Conservation (phyloP, 768 basidiomycete species). For the Paxillus involutus region DNA sequence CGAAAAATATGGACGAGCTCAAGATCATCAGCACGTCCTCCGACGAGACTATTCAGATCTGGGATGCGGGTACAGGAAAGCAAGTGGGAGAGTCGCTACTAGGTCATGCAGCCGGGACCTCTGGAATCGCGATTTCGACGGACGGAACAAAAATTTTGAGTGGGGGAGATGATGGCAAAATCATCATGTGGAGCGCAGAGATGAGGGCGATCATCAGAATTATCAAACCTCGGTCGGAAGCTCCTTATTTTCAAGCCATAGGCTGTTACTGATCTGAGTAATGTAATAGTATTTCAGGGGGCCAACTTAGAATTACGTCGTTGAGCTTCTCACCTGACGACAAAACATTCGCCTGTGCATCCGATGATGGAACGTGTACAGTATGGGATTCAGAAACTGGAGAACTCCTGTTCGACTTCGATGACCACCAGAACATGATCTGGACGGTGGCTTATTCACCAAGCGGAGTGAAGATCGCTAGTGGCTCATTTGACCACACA, state of each 20-base stretch:
- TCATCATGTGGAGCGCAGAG: conserved; percentile 14
- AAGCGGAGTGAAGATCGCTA: too few relatives aligned
- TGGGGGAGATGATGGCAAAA: conserved; percentile 4
- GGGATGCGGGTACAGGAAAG: not conserved
- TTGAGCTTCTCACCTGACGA: conserved; percentile 13
- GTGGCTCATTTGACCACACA: too few relatives aligned
- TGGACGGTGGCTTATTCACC: too few relatives aligned
- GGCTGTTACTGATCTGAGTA: not conserved
- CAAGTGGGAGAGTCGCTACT: not conserved
- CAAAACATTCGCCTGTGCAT: conserved; percentile 5
- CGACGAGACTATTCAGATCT: not conserved
- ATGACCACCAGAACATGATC: not conserved
- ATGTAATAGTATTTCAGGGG: too few relatives aligned
- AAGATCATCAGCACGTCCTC: not conserved
- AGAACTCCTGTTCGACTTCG: not conserved
- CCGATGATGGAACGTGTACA: not conserved
- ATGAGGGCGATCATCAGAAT: conserved; percentile 25
- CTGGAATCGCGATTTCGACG: conserved; percentile 10
- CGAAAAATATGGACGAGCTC: too few relatives aligned
- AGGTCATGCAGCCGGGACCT: not conserved
- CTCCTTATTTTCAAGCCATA: too few relatives aligned
- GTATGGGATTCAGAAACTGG: not conserved
- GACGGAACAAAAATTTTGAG: conserved; percentile 9
- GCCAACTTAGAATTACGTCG: not conserved
- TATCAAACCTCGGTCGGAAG: not conserved